phyloP scores from a whole-genome alignment of 768 basidiomycete genomes.

The Ramaria rubella region DNA sequence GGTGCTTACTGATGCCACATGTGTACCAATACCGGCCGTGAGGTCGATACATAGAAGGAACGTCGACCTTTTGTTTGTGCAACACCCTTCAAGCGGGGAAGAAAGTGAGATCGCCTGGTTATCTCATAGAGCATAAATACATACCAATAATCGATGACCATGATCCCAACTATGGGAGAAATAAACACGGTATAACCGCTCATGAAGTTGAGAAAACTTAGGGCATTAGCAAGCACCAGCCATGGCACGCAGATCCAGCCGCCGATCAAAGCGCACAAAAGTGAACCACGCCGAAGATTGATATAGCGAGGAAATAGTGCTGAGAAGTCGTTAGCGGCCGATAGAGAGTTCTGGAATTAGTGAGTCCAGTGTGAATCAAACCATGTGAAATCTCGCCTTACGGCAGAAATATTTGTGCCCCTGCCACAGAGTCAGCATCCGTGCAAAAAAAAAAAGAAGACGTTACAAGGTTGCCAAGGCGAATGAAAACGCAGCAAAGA shows the following conservation, averaged over 20 bases:
- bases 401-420: constrained; percentile 57
- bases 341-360: constrained; percentile 46
- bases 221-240: constrained; percentile 68
- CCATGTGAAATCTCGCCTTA: background rate
- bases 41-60: constrained; percentile 79
- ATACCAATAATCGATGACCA: constrained; percentile 37
- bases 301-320: constrained; percentile 71
- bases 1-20: constrained; percentile 53
- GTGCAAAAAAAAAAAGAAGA: constrained; percentile 17
- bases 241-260: constrained; percentile 85
- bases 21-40: constrained; percentile 74
- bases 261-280: constrained; percentile 74
- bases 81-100: constrained; percentile 66
- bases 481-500: constrained; percentile 76
- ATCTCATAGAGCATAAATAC: background rate
- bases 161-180: constrained; percentile 77
- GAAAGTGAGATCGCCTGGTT: background rate
- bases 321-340: constrained; percentile 80
- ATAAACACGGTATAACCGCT: constrained; percentile 81
- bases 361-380: background rate
- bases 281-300: constrained; percentile 74
- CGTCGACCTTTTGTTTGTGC: constrained; percentile 64
- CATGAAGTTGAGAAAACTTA: constrained; percentile 72
- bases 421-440: constrained; percentile 20
- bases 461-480: constrained; percentile 63